Evolutionary conservation across 306 rosid species (phyloP).

Genomic region (Malus sieversii): DNA sequence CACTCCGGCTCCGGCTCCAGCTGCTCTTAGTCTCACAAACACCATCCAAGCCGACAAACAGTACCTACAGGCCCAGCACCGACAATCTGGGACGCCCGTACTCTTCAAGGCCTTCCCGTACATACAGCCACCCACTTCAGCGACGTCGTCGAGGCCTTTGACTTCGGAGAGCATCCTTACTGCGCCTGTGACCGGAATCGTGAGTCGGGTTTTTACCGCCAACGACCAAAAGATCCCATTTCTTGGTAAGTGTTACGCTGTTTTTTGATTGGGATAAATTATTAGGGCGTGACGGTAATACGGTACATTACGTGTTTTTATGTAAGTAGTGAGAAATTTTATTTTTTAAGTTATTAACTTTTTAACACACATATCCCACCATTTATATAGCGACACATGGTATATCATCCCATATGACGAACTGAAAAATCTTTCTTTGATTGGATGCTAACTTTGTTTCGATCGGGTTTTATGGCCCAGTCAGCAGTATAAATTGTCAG

Average conservation of each 20-base stretch:
- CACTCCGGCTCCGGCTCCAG: conserved; percentile 13
- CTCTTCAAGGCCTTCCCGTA: conserved; percentile 50
- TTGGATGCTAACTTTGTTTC: too few relatives aligned
- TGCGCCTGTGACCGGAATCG: conserved; percentile 60
- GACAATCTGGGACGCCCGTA: conserved; percentile 47
- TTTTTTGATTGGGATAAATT: too few relatives aligned
- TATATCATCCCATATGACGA: too few relatives aligned
- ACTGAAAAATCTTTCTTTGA: too few relatives aligned
- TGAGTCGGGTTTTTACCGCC: conserved; percentile 81
- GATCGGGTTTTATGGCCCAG: too few relatives aligned
- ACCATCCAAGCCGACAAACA: conserved; percentile 41
- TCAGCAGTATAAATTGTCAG: too few relatives aligned
- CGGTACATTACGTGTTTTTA: too few relatives aligned
- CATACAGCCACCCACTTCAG: conserved; percentile 61
- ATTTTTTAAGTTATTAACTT: too few relatives aligned
- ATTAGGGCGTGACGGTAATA: too few relatives aligned
- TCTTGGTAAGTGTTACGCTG: conserved; percentile 32
- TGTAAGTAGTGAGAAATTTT: too few relatives aligned
- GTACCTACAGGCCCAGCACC: conserved; percentile 41
- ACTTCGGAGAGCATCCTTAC: conserved; percentile 72
- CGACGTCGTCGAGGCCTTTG: conserved; percentile 72
- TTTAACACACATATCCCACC: too few relatives aligned
- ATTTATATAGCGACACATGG: too few relatives aligned
- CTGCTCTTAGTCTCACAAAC: conserved; percentile 22
- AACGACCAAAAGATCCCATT: conserved; percentile 84